Percentiles rank a stretch among this genome's conserved stretches.
phyloP scores from a whole-genome alignment of 305 asterid genomes.

The Caryopteris hybrid region DNA sequence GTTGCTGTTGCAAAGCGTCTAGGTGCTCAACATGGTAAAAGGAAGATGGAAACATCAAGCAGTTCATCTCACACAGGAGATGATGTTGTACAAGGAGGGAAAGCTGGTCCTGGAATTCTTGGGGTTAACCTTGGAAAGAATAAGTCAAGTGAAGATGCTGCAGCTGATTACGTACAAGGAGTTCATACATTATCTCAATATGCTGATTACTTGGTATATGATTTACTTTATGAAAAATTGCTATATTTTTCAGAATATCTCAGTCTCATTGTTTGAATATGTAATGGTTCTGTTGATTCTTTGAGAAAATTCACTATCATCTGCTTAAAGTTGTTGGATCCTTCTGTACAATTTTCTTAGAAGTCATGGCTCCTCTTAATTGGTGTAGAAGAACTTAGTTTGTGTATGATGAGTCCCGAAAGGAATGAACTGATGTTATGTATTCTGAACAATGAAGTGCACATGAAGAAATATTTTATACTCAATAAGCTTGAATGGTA shows the following conservation, averaged over 20 bases:
- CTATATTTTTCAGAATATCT: neutral
- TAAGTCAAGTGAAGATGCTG: conserved; percentile 94
- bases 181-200: conserved; percentile 96
- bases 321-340: neutral
- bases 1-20: conserved; percentile 92
- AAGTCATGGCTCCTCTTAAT: too few relatives aligned
- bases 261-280: neutral
- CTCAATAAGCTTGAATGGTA: neutral
- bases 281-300: neutral
- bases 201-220: conserved; percentile 92
- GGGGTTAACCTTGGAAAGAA: conserved; percentile 98
- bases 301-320: neutral
- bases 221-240: conserved; percentile 1
- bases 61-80: conserved; percentile 61
- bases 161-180: conserved; percentile 98
- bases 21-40: conserved; percentile 97
- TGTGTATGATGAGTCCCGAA: neutral
- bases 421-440: neutral
- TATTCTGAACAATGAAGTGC: neutral
- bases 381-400: neutral
- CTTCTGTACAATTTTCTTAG: too few relatives aligned
- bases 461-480: neutral
- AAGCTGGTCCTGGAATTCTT: conserved; percentile 97
- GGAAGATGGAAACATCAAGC: conserved; percentile 70
- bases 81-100: conserved; percentile 85